phyloP scores from a whole-genome alignment of 345 rosid species.

The Populus nigra region DNA sequence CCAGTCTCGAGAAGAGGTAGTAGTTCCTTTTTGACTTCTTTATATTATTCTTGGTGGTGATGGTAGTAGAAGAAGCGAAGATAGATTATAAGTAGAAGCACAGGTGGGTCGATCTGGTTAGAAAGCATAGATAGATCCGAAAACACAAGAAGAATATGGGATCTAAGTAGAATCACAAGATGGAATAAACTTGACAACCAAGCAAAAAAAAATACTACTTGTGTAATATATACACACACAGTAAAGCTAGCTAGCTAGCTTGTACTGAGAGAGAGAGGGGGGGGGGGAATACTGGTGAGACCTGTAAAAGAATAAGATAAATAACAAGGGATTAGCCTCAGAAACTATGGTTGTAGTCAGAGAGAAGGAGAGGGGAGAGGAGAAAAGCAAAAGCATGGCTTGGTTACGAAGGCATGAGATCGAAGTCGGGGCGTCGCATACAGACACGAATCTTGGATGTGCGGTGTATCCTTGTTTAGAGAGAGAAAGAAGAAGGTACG shows the following conservation, averaged over 20 bases:
- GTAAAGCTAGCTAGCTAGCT: background rate
- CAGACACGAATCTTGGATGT: slow-evolving; percentile 51
- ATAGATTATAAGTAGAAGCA: background rate
- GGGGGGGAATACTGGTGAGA: too few species aligned
- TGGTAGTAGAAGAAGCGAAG: background rate
- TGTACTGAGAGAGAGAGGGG: background rate
- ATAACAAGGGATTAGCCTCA: background rate
- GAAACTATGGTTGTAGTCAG: background rate
- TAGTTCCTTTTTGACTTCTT: background rate
- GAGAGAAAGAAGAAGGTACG: slow-evolving; percentile 8
- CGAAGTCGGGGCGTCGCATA: slow-evolving; percentile 89
- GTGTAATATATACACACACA: background rate
- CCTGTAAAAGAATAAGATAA: background rate
- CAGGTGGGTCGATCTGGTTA: background rate
- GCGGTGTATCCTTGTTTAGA: background rate
- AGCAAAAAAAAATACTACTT: background rate
- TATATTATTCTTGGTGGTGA: background rate
- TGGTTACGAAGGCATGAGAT: background rate
- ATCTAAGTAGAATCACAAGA: slow-evolving; percentile 66
- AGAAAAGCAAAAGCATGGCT: background rate
- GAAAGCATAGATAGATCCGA: slow-evolving; percentile 50
- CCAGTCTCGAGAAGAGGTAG: background rate
- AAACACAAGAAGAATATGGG: slow-evolving; percentile 43
- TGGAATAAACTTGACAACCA: slow-evolving; percentile 45
- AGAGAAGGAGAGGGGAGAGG: background rate